Evolutionary conservation across 2,329 filamentous ascomycete species (phyloP).

Genomic region (Periconia sp.): DNA sequence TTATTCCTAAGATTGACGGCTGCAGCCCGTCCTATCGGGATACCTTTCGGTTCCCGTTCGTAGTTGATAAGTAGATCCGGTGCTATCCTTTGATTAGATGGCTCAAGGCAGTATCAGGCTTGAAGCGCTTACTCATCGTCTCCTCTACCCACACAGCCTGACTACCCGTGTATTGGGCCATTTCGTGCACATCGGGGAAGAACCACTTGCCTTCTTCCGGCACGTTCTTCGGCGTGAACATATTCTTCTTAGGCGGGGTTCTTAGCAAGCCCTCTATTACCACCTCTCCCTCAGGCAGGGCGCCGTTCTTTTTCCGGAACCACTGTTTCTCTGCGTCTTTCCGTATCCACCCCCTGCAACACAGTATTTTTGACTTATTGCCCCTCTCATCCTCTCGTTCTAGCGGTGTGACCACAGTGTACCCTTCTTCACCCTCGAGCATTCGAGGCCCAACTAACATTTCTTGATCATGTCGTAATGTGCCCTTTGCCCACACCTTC

Average conservation of each 20-base stretch:
- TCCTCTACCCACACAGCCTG: slow-evolving; percentile 95
- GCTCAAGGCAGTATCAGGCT: slow-evolving; percentile 15
- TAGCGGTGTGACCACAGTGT: slow-evolving; percentile 87
- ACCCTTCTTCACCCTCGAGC: slow-evolving; percentile 88
- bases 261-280: slow-evolving; percentile 83
- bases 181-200: slow-evolving; percentile 91
- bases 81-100: slow-evolving; percentile 58
- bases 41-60: slow-evolving; percentile 77
- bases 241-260: slow-evolving; percentile 95
- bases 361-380: slow-evolving; percentile 68
- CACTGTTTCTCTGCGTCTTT: slow-evolving; percentile 73
- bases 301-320: slow-evolving; percentile 60
- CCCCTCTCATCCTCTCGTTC: slow-evolving; percentile 67
- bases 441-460: slow-evolving; percentile 95
- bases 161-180: slow-evolving; percentile 81
- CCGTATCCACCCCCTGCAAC: slow-evolving; percentile 91
- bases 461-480: slow-evolving; percentile 84
- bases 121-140: slow-evolving; percentile 75
- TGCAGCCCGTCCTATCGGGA: slow-evolving; percentile 85
- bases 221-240: slow-evolving; percentile 91
- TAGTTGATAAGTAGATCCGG: slow-evolving; percentile 79
- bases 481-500: slow-evolving; percentile 76
- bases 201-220: slow-evolving; percentile 88
- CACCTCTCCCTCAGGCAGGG: slow-evolving; percentile 73
- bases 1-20: slow-evolving; percentile 96